phyloP scores from a whole-genome alignment of 768 basidiomycete genomes.

The Podaxis sp. region DNA sequence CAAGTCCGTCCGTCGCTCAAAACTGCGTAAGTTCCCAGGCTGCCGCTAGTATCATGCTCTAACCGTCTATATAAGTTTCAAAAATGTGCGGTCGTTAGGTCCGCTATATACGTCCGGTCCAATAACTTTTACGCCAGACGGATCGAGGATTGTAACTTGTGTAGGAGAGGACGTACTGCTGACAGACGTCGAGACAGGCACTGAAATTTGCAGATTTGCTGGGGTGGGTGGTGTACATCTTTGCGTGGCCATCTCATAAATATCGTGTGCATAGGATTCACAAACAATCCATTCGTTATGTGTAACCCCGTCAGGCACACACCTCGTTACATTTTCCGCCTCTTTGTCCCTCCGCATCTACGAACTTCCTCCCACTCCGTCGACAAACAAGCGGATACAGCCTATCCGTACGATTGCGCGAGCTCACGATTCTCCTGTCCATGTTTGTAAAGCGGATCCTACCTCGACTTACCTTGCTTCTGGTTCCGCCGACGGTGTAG shows the following conservation, averaged over 20 bases:
- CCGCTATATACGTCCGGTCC: constrained; percentile 91
- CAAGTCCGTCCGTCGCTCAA: constrained; percentile 49
- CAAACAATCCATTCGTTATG: constrained; percentile 84
- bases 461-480: constrained; percentile 91
- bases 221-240: constrained; percentile 57
- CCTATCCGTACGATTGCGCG: constrained; percentile 76
- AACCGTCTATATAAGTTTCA: constrained; percentile 55
- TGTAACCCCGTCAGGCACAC: constrained; percentile 70
- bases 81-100: constrained; percentile 67
- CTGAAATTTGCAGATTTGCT: constrained; percentile 75
- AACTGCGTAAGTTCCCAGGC: constrained; percentile 51
- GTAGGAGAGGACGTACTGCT: constrained; percentile 83
- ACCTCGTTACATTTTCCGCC: constrained; percentile 79
- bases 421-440: constrained; percentile 93
- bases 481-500: constrained; percentile 93
- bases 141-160: constrained; percentile 78
- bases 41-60: not conserved
- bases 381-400: constrained; percentile 50
- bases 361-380: constrained; percentile 58
- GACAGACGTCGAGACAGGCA: constrained; percentile 76
- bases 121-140: constrained; percentile 77
- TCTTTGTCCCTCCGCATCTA: constrained; percentile 83
- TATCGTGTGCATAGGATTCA: constrained; percentile 58
- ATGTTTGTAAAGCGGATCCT: constrained; percentile 82
- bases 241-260: not conserved